Percentiles rank a stretch among this genome's conserved stretches.
Conservation (phyloP, 371 early-diverging fungal species). For the Smittium culicis region DNA sequence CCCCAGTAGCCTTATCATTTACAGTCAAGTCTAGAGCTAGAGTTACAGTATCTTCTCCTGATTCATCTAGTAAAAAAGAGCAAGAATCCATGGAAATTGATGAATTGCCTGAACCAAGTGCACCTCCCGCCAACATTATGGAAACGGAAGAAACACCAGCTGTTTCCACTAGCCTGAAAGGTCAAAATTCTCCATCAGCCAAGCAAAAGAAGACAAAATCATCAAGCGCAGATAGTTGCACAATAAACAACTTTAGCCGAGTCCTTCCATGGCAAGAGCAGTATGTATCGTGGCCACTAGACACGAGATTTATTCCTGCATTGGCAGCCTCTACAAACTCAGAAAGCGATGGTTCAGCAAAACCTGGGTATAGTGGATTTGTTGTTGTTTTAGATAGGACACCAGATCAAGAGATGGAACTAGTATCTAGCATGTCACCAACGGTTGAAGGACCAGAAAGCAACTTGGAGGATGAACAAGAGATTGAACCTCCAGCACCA, state of each 20-base stretch:
- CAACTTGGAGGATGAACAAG: conserved; percentile 24
- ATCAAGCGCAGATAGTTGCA: conserved; percentile 13
- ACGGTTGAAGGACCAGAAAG: too few relatives aligned
- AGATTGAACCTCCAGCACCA: conserved; percentile 63
- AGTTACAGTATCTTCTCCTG: conserved; percentile 61
- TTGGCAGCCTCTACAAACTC: conserved; percentile 58
- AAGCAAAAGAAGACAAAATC: conserved; percentile 3
- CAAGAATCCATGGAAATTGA: conserved; percentile 44
- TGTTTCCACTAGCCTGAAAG: not conserved
- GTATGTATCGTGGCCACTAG: conserved; percentile 66
- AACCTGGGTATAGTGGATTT: too few relatives aligned
- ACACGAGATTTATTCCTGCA: conserved; percentile 74
- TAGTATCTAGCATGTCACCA: too few relatives aligned
- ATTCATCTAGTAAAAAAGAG: conserved; percentile 25
- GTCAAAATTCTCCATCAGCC: conserved; percentile 6
- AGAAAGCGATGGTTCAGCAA: too few relatives aligned
- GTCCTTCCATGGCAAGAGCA: conserved; percentile 78
- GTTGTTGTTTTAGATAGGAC: too few relatives aligned
- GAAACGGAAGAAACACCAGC: conserved; percentile 2
- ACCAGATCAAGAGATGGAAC: too few relatives aligned
- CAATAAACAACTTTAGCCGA: conserved; percentile 70
- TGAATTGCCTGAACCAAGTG: conserved; percentile 13
- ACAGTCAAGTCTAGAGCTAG: conserved; percentile 75
- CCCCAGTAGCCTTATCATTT: conserved; percentile 89
- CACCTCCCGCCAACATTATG: not conserved